phyloP scores from a whole-genome alignment of 2,329 filamentous ascomycete species.

The Fusarium annulatum region DNA sequence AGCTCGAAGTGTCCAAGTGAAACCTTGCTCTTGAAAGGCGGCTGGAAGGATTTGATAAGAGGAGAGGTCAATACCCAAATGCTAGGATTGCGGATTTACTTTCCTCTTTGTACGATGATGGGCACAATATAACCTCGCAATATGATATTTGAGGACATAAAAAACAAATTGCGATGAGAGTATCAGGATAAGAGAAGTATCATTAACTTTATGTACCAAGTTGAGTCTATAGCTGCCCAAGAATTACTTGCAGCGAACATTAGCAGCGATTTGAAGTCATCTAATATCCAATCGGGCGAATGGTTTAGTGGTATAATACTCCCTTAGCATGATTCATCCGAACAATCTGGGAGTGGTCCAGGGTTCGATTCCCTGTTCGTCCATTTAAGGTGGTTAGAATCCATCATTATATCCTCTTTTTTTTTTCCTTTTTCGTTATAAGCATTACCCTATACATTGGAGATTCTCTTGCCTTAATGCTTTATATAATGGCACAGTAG shows the following conservation, averaged over 20 bases:
- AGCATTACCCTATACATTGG: not conserved
- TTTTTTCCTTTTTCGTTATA: not conserved
- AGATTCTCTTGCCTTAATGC: not conserved
- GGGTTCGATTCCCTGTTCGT: slow-evolving; percentile 49
- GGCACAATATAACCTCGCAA: not conserved
- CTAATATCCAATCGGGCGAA: slow-evolving; percentile 39
- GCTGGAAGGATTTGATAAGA: not conserved
- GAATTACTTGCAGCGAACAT: not conserved
- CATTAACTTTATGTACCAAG: not conserved
- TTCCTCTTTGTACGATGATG: not conserved
- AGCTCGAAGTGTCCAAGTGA: not conserved
- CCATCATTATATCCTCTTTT: slow-evolving; percentile 31
- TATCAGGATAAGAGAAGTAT: not conserved
- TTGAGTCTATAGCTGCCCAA: not conserved
- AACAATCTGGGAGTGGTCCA: slow-evolving; percentile 46
- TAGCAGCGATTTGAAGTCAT: rapidly evolving
- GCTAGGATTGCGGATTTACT: not conserved
- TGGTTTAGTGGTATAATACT: slow-evolving; percentile 50
- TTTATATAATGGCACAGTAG: too few species aligned
- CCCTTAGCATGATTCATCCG: slow-evolving; percentile 45
- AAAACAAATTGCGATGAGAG: not conserved
- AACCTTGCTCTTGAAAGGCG: not conserved
- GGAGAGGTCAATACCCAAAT: not conserved
- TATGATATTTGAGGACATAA: not conserved
- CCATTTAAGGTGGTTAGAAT: slow-evolving; percentile 38